Conservation (phyloP, 116 monocot genomes). For the Papilionanthe hybrid region DNA sequence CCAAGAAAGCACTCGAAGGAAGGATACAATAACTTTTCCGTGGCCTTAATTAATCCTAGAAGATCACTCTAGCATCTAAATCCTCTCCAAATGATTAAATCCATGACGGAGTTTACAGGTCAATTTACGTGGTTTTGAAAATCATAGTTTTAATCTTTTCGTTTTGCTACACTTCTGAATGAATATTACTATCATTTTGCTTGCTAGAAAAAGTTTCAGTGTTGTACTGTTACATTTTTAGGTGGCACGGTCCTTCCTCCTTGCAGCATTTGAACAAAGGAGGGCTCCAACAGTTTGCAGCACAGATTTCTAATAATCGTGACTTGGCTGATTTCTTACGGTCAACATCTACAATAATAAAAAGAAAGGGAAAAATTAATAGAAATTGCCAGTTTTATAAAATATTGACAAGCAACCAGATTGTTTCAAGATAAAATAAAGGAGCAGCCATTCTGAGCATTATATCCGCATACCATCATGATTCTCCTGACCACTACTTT, state of each 20-base stretch:
- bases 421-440: background rate
- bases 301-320: constrained; percentile 56
- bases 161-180: background rate
- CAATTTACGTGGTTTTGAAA: background rate
- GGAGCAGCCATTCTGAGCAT: background rate
- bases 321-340: constrained; percentile 47
- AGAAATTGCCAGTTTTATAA: background rate
- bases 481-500: background rate
- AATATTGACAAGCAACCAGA: background rate
- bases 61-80: background rate
- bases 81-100: background rate
- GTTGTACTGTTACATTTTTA: constrained; percentile 43
- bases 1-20: background rate
- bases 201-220: background rate
- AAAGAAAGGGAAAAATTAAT: background rate
- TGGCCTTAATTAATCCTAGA: background rate
- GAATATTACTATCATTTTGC: background rate
- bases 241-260: constrained; percentile 67
- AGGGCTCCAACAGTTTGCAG: constrained; percentile 56
- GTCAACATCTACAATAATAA: background rate
- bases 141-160: background rate
- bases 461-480: constrained; percentile 13
- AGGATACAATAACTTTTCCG: background rate
- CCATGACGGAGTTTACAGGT: background rate
- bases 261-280: constrained; percentile 63